These are phyloP conservation scores for Candida morakotiae DNA, from an alignment of 805 yeast genomes.

Conservation along the genomic window DNA sequence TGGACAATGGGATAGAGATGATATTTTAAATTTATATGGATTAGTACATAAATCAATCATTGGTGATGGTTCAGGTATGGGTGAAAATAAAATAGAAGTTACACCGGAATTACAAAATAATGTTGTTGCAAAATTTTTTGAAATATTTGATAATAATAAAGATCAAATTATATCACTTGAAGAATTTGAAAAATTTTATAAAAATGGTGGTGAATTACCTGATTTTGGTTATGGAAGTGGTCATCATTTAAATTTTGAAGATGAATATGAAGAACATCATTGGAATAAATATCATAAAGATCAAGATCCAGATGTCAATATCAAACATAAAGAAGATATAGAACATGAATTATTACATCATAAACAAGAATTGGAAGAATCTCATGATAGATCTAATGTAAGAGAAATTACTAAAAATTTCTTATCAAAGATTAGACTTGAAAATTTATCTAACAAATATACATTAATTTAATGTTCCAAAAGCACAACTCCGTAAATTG, in stretches of 20 bases:
- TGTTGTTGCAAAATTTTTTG: constrained; percentile 54
- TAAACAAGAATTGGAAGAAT: constrained; percentile 75
- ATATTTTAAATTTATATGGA: constrained; percentile 81
- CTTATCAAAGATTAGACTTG: constrained; percentile 24
- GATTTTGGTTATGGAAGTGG: constrained; percentile 93
- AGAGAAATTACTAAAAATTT: constrained; percentile 26
- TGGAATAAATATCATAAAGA: constrained; percentile 80
- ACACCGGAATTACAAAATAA: constrained; percentile 51
- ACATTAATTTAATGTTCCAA: constrained; percentile 18
- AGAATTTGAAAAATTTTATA: constrained; percentile 65
- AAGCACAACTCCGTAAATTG: constrained; percentile 64
- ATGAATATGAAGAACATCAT: constrained; percentile 91
- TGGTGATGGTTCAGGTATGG: constrained; percentile 90
- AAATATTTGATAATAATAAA: constrained; percentile 57
- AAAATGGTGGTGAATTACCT: constrained; percentile 70
- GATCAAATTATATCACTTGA: constrained; percentile 63
- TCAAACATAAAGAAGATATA: constrained; percentile 82
- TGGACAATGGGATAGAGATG: constrained; percentile 53
- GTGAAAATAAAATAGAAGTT: constrained; percentile 45
- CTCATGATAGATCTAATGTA: constrained; percentile 25
- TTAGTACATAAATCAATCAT: constrained; percentile 64
- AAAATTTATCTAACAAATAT: constrained; percentile 28
- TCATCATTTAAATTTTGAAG: constrained; percentile 90
- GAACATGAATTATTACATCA: constrained; percentile 85
- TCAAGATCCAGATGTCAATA: constrained; percentile 75